Evolutionary conservation across 2,329 filamentous ascomycete genomes (phyloP), one percentile per base, ranked within the genome.

Genomic region (Aspergillus pseudoterreus): DNA sequence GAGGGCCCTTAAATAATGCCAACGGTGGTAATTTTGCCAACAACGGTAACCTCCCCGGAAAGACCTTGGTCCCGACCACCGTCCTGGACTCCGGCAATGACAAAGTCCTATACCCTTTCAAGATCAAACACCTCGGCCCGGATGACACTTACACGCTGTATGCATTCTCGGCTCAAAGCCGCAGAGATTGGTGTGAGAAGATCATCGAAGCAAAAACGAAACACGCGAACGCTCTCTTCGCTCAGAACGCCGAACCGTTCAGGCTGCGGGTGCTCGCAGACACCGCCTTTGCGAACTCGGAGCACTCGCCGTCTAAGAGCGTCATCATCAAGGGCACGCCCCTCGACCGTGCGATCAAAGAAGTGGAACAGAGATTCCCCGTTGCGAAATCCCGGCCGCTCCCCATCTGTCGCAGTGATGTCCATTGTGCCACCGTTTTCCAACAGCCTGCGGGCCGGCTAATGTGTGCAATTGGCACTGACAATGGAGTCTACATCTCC

Each of bases 191-290:
- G 95, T 95, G 90, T 64, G 84, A 85, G 57, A 95, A 91, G 72
- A 95, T 99, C 61, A 86, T 95, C 43, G 88, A 95, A 70, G 94
- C 94, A 30, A 99, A 99, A 77, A 95, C 91, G 6, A 85, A 87
- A 53, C 92, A 99, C 68, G 94, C 94, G 19, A 87, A 90, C 47
- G 89, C 92, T 3, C 77, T 97, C 4, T 88, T 89, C 70, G 85
- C 88, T 4, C 94, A 99, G 65, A 95, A 97, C 66, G 92, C 94
- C 0, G 94, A 99, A 69, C 94, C 94, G 0, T 99, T 99, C 80
- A 82, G 90, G 46, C 76, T 99, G 6, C 85, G 90, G 19, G 91
- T 99, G 8, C 86, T 99, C 67, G 92, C 94, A 0, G 94, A 99
- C 67, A 87, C 88, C 41, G 89, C 92, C 0, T 99, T 99, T 69